These are phyloP conservation scores for Stephania japonica DNA, from an alignment of 164 flowering plant species.

Conservation along the genomic window DNA sequence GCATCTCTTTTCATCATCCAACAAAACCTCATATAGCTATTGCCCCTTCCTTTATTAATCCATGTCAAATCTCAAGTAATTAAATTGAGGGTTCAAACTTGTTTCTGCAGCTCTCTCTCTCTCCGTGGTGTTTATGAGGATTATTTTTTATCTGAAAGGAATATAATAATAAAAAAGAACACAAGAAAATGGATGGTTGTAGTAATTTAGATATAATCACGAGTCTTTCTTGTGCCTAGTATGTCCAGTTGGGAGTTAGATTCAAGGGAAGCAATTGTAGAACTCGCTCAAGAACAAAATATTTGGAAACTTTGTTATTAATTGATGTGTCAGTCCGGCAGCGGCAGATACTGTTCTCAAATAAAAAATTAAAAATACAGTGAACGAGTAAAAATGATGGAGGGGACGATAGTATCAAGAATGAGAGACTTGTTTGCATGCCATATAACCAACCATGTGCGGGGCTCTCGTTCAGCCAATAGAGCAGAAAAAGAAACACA, in stretches of 20 bases:
- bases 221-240: too few species aligned
- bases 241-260: too few species aligned
- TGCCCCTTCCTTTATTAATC: not conserved
- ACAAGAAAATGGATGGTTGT: too few species aligned
- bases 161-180: too few species aligned
- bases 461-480: not conserved
- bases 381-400: slow-evolving; percentile 8
- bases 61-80: not conserved
- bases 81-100: not conserved
- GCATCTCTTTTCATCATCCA: too few species aligned
- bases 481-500: not conserved
- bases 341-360: too few species aligned
- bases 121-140: too few species aligned
- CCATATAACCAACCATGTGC: slow-evolving; percentile 3
- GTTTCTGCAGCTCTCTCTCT: not conserved
- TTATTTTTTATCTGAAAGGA: too few species aligned
- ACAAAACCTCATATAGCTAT: too few species aligned
- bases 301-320: not conserved
- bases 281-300: not conserved
- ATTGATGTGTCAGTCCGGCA: not conserved
- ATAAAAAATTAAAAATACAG: not conserved
- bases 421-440: not conserved
- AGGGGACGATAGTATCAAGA: slow-evolving; percentile 19
- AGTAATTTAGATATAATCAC: too few species aligned
- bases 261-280: too few species aligned